Evolutionary conservation across 768 basidiomycete genomes (phyloP).

Genomic region (Trametes elegans): DNA sequence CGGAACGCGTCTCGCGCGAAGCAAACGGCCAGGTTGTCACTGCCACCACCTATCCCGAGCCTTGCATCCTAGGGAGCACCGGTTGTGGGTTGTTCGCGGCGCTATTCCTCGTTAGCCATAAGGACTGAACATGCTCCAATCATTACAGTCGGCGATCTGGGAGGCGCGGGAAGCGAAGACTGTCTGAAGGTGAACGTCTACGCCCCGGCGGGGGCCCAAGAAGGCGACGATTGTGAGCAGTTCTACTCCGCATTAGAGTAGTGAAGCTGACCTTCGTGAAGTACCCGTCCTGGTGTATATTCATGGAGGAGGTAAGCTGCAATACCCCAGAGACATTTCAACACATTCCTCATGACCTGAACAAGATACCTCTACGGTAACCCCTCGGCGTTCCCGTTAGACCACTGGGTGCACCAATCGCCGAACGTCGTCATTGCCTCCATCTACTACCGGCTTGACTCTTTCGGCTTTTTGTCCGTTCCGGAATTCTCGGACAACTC

Average conservation of each 20-base stretch:
- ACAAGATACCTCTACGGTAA: conserved; percentile 58
- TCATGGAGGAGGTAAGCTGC: conserved; percentile 35
- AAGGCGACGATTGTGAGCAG: conserved; percentile 45
- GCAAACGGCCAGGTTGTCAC: conserved; percentile 43
- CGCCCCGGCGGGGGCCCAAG: conserved; percentile 46
- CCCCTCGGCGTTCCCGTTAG: conserved; percentile 64
- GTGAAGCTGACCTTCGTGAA: neutral
- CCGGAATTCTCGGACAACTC: conserved; percentile 43
- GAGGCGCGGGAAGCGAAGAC: conserved; percentile 66
- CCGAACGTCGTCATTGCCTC: conserved; percentile 64
- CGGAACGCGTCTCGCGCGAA: conserved; percentile 37
- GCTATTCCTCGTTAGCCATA: neutral
- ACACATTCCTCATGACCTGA: neutral
- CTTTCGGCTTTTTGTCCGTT: conserved; percentile 59
- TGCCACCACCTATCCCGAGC: conserved; percentile 51
- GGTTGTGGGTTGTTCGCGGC: conserved; percentile 34
- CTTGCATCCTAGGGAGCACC: conserved; percentile 58
- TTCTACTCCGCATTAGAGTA: neutral
- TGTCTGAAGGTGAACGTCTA: conserved; percentile 70
- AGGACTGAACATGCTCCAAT: conserved; percentile 14
- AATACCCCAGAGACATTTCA: neutral
- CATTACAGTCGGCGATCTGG: conserved; percentile 47
- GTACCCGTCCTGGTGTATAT: conserved; percentile 42
- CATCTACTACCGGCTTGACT: conserved; percentile 62
- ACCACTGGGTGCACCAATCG: conserved; percentile 61